Percentiles rank a stretch among this genome's conserved stretches.
phyloP scores from a whole-genome alignment of 371 early-diverging fungal species.

The Catenaria anguillulae region DNA sequence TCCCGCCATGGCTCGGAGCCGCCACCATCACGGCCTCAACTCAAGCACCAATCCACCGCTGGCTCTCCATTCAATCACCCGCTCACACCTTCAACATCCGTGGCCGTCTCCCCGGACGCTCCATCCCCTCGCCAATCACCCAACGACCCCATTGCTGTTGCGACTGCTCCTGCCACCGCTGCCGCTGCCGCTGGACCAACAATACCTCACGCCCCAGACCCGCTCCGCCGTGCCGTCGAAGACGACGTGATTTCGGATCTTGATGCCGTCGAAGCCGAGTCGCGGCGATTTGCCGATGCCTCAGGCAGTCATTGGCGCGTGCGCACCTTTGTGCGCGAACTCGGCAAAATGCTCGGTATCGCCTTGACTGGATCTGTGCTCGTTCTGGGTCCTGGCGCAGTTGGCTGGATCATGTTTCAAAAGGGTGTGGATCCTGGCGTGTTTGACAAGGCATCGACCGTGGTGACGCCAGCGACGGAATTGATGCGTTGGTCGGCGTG shows the following conservation, averaged over 20 bases:
- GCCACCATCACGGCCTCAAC: no score
- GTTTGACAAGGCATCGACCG: not conserved
- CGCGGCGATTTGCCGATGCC: not conserved
- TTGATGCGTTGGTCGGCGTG: not conserved
- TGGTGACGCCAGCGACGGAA: not conserved
- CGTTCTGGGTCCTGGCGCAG: not conserved
- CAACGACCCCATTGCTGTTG: no score
- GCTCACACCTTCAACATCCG: no score
- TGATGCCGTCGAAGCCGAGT: not conserved
- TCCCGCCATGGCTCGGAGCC: no score
- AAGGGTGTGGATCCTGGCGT: not conserved
- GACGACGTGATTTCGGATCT: not conserved
- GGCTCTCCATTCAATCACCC: no score
- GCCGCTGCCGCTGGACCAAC: no score
- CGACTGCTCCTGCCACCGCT: no score
- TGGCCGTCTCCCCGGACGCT: no score
- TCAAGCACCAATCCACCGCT: no score
- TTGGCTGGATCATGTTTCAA: not conserved
- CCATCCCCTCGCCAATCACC: no score
- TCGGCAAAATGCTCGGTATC: not conserved
- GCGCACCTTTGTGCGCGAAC: not conserved
- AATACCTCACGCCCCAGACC: no score
- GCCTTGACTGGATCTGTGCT: not conserved
- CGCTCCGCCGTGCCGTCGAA: not conserved
- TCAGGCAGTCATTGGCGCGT: not conserved